These are phyloP conservation scores for Citrullus amarus DNA, from an alignment of 306 rosid genomes.

Conservation along the genomic window DNA sequence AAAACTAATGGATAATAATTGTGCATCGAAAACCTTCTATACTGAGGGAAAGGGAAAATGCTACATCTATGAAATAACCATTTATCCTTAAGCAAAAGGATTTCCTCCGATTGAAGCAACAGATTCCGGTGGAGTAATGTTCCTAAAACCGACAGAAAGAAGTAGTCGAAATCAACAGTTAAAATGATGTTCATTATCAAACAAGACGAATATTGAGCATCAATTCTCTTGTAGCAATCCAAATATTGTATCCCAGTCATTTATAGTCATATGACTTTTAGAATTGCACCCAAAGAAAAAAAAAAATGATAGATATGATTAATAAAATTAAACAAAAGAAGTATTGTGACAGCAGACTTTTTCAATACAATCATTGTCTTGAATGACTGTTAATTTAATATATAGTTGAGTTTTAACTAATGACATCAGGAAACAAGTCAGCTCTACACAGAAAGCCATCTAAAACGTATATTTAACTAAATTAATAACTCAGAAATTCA, in stretches of 20 bases:
- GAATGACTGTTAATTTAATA: not conserved
- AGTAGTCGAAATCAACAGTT: not conserved
- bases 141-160: constrained; percentile 32
- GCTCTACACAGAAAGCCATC: not conserved
- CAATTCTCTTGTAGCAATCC: not conserved
- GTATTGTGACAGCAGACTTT: not conserved
- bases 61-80: not conserved
- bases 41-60: not conserved
- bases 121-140: constrained; percentile 40
- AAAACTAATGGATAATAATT: not conserved
- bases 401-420: not conserved
- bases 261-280: not conserved
- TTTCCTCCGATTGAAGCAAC: constrained; percentile 70
- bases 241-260: not conserved
- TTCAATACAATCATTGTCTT: not conserved
- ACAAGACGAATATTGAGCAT: not conserved
- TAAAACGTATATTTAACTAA: not conserved
- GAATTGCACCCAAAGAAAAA: no score
- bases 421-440: not conserved
- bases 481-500: not conserved
- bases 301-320: no score
- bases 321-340: not conserved
- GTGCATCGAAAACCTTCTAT: not conserved
- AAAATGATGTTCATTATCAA: not conserved
- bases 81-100: constrained; percentile 60